These are phyloP conservation scores for Cicer judaicum DNA, from an alignment of 306 rosid species.

Conservation along the genomic window DNA sequence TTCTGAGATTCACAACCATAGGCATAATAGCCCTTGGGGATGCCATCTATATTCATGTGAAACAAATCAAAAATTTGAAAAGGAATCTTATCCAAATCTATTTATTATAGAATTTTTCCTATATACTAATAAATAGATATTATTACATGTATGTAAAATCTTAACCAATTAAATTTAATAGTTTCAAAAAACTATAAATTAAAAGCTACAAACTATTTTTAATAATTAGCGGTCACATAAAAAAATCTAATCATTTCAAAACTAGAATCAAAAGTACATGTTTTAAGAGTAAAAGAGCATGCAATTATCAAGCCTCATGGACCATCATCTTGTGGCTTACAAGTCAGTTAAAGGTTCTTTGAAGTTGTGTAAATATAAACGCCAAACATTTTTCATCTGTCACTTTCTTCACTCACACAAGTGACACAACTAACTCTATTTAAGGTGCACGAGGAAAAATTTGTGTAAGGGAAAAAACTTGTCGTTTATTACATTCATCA, in stretches of 20 bases:
- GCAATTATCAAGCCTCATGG: too few relatives aligned
- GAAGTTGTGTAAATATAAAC: too few relatives aligned
- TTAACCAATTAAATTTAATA: background rate
- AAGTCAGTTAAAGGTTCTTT: too few relatives aligned
- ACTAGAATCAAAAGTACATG: too few relatives aligned
- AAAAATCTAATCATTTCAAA: background rate
- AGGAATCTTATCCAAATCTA: background rate
- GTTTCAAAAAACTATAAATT: background rate
- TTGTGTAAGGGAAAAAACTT: too few relatives aligned
- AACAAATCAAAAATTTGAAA: background rate
- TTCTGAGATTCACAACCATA: slow-evolving; percentile 49
- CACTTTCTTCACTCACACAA: too few relatives aligned
- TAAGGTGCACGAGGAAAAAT: too few relatives aligned
- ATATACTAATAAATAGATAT: background rate
- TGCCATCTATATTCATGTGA: slow-evolving; percentile 51
- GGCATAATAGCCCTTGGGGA: slow-evolving; percentile 26
- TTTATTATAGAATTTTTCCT: background rate
- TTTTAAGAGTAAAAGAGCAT: too few relatives aligned
- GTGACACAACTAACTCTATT: too few relatives aligned
- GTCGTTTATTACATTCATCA: too few relatives aligned
- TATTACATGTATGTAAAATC: slow-evolving; percentile 13
- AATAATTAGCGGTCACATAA: background rate
- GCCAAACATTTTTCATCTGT: too few relatives aligned
- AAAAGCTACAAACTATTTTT: background rate
- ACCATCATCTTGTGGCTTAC: too few relatives aligned